A percentile compares a stretch with the other conserved stretches of the same genome.
phyloP scores from a whole-genome alignment of 192 early-diverging fungal genomes.

The Entomortierella chlamydospora region DNA sequence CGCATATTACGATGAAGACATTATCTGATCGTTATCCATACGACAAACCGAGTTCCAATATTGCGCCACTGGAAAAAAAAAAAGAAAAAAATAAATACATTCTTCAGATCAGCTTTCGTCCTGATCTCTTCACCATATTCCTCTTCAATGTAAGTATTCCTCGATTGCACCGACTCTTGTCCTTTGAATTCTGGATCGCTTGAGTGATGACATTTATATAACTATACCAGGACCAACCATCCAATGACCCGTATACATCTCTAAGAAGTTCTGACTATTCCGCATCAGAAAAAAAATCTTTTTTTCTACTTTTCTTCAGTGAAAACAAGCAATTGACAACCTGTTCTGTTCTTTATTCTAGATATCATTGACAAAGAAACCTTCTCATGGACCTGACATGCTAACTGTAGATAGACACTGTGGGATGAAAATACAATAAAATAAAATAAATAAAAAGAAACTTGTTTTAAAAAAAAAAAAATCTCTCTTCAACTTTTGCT shows the following conservation, averaged over 20 bases:
- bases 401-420: too few species aligned
- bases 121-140: constrained; percentile 7
- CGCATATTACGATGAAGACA: not conserved
- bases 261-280: constrained; percentile 57
- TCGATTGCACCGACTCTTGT: not conserved
- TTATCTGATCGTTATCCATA: constrained; percentile 23
- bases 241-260: constrained; percentile 56
- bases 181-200: not conserved
- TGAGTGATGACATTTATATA: constrained; percentile 51
- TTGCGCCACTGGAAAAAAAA: not conserved
- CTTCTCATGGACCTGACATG: too few species aligned
- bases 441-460: too few species aligned
- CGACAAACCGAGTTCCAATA: not conserved
- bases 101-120: not conserved
- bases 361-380: too few species aligned
- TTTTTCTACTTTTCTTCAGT: too few species aligned
- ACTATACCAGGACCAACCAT: constrained; percentile 58
- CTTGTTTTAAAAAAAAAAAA: too few species aligned
- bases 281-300: not conserved
- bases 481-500: too few species aligned
- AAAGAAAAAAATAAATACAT: not conserved
- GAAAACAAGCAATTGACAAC: too few species aligned
- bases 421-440: too few species aligned
- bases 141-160: constrained; percentile 10
- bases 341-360: too few species aligned